Evolutionary conservation across 768 basidiomycete genomes (phyloP).

Genomic region (Trametes gibbosa): DNA sequence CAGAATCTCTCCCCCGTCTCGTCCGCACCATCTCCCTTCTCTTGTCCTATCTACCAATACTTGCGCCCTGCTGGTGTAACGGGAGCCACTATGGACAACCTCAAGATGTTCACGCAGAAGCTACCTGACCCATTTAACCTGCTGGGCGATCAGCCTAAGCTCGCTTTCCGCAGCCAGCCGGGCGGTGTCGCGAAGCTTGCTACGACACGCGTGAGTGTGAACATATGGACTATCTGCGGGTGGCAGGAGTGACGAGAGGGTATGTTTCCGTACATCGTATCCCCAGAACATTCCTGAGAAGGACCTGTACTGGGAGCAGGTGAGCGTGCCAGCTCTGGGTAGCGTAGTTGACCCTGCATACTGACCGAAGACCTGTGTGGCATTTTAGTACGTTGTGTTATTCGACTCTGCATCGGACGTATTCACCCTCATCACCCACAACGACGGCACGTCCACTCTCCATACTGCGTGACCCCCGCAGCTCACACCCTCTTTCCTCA

Average conservation of each 20-base stretch:
- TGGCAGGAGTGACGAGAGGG: neutral
- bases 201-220: constrained; percentile 59
- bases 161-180: constrained; percentile 82
- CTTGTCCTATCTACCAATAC: neutral
- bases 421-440: constrained; percentile 82
- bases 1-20: neutral
- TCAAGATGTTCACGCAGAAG: constrained; percentile 63
- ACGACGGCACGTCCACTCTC: constrained; percentile 62
- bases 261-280: neutral
- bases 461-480: neutral
- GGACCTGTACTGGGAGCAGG: constrained; percentile 92
- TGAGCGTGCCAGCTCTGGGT: constrained; percentile 32
- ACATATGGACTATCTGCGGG: neutral
- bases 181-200: constrained; percentile 76
- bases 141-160: constrained; percentile 83
- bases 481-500: neutral
- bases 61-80: neutral
- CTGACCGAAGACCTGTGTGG: neutral
- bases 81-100: constrained; percentile 4
- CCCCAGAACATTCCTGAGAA: constrained; percentile 66
- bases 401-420: constrained; percentile 92
- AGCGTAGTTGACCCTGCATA: neutral
- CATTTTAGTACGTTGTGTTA: constrained; percentile 66
- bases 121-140: constrained; percentile 75
- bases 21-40: neutral